A percentile compares a stretch with the other conserved stretches of the same genome.
Conservation (phyloP, 305 asterid genomes). For the Fraxinus floribunda region DNA sequence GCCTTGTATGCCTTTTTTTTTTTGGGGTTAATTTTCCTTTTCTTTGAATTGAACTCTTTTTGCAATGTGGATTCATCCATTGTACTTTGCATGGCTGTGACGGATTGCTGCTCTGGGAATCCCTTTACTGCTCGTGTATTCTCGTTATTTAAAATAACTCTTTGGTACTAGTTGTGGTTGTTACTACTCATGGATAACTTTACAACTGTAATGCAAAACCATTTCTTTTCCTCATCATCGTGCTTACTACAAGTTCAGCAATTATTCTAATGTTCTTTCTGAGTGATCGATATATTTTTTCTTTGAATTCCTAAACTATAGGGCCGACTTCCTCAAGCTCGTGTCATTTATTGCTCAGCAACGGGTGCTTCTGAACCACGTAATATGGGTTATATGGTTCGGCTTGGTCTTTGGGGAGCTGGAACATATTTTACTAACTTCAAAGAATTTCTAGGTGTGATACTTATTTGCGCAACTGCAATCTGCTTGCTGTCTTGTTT, state of each 20-base stretch:
- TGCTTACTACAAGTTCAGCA: not conserved
- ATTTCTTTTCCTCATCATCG: not conserved
- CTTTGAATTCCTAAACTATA: constrained; percentile 44
- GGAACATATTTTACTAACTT: constrained; percentile 88
- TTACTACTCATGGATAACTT: constrained; percentile 8
- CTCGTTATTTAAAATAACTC: not conserved
- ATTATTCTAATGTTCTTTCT: not conserved
- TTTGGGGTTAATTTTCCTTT: not conserved
- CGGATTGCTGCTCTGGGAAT: not conserved
- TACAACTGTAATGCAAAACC: not conserved
- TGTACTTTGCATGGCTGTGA: not conserved
- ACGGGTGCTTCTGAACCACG: constrained; percentile 99
- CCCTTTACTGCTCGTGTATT: not conserved
- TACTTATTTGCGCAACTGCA: constrained; percentile 24
- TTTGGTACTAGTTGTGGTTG: constrained; percentile 5
- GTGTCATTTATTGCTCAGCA: constrained; percentile 93
- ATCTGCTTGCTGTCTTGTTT: constrained; percentile 19
- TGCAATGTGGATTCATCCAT: not conserved
- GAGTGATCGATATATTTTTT: constrained; percentile 20
- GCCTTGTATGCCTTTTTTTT: not conserved
- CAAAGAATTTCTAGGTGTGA: constrained; percentile 81
- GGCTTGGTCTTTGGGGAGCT: constrained; percentile 99
- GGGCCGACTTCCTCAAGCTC: constrained; percentile 98
- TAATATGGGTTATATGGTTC: constrained; percentile 97
- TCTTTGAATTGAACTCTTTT: not conserved